These are phyloP conservation scores for Aspergillus fischeri DNA, from an alignment of 2,329 filamentous ascomycete genomes.

Conservation along the genomic window DNA sequence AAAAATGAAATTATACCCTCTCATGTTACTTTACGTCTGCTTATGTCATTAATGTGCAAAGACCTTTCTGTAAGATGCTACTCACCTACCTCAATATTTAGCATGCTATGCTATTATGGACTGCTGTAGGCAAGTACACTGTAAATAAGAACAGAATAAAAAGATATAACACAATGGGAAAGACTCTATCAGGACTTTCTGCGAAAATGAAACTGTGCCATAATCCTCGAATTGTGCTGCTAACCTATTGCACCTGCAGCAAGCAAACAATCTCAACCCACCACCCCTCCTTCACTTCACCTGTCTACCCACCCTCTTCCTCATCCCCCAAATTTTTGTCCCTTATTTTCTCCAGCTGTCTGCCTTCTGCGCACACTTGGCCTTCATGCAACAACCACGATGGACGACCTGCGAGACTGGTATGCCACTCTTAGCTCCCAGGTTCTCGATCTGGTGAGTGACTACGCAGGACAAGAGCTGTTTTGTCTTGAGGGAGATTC, in stretches of 20 bases:
- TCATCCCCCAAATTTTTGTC: background rate
- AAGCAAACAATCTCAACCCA: background rate
- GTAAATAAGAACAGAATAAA: background rate
- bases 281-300: background rate
- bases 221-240: background rate
- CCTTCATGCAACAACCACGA: background rate
- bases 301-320: background rate
- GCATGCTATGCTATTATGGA: background rate
- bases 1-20: background rate
- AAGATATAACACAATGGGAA: background rate
- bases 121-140: background rate
- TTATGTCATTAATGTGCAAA: background rate
- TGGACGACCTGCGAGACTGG: background rate
- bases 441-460: conserved; percentile 9
- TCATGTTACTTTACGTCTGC: background rate
- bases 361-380: background rate
- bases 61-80: no score
- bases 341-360: background rate
- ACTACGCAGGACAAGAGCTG: conserved; percentile 9
- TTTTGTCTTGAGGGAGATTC: conserved; percentile 13
- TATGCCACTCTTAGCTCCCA: conserved; percentile 5
- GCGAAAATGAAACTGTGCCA: background rate
- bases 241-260: background rate
- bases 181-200: background rate
- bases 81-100: background rate